Percentiles rank a stretch among this genome's conserved stretches.
These are phyloP conservation scores for Leccinum arenicola DNA, from an alignment of 768 basidiomycete genomes.

Conservation along the genomic window DNA sequence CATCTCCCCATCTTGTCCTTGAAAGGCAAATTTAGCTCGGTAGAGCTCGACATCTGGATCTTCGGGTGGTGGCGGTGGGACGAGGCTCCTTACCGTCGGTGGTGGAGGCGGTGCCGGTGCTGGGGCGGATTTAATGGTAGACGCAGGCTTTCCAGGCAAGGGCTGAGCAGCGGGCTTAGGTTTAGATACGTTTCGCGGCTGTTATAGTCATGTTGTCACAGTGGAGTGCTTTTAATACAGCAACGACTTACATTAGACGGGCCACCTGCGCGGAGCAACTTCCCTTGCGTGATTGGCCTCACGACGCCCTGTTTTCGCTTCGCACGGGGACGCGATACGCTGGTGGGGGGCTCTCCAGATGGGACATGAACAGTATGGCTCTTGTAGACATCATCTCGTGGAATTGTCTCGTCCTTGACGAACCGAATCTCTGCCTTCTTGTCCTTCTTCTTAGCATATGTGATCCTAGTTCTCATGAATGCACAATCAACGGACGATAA, in stretches of 20 bases:
- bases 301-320: slow-evolving; percentile 86
- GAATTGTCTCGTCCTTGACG: slow-evolving; percentile 82
- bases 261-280: slow-evolving; percentile 74
- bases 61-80: slow-evolving; percentile 52
- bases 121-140: slow-evolving; percentile 24
- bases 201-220: slow-evolving; percentile 31
- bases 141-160: slow-evolving; percentile 55
- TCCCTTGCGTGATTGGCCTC: slow-evolving; percentile 82
- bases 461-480: slow-evolving; percentile 52
- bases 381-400: slow-evolving; percentile 84
- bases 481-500: neutral
- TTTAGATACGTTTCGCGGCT: slow-evolving; percentile 37
- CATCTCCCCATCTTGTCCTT: slow-evolving; percentile 92
- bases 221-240: neutral
- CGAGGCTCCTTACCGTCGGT: slow-evolving; percentile 40
- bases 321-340: slow-evolving; percentile 79
- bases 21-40: slow-evolving; percentile 88
- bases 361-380: slow-evolving; percentile 86
- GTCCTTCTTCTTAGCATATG: slow-evolving; percentile 96
- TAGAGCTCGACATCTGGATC: slow-evolving; percentile 74
- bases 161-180: slow-evolving; percentile 48
- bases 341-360: slow-evolving; percentile 82
- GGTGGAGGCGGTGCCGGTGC: slow-evolving; percentile 34
- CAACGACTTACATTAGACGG: slow-evolving; percentile 51
- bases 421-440: slow-evolving; percentile 87